Evolutionary conservation across 176 grass and related monocot species (phyloP).

Genomic region (Coix lacrymajobi): DNA sequence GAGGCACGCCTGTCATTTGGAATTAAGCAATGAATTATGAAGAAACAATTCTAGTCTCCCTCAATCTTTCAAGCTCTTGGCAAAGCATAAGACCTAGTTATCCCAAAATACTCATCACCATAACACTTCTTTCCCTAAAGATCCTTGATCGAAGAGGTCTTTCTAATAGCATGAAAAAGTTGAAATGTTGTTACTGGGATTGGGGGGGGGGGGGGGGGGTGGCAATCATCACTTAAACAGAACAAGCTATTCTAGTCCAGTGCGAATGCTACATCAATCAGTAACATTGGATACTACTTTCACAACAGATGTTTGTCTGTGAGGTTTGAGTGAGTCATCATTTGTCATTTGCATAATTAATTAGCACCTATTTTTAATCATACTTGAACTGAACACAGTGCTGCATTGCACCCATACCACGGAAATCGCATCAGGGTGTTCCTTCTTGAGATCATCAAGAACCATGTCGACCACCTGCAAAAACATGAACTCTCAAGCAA

Average conservation of each 20-base stretch:
- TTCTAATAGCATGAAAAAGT: background rate
- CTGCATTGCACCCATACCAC: slow-evolving; percentile 39
- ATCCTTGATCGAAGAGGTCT: background rate
- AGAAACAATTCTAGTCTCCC: too few species aligned
- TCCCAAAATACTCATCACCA: too few species aligned
- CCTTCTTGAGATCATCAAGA: slow-evolving; percentile 67
- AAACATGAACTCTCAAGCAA: background rate
- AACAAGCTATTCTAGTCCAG: background rate
- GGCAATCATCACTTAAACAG: background rate
- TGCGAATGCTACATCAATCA: background rate
- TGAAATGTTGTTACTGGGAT: background rate
- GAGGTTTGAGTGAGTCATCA: background rate
- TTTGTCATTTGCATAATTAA: background rate
- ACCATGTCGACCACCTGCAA: slow-evolving; percentile 81
- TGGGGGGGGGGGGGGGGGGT: background rate
- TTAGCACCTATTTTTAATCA: background rate
- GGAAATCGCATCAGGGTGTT: slow-evolving; percentile 71
- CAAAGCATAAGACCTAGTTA: too few species aligned
- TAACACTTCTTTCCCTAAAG: background rate
- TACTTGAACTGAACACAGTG: background rate
- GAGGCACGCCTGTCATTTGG: too few species aligned
- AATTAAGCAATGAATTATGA: too few species aligned
- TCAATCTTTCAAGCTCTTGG: too few species aligned
- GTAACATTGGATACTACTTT: background rate
- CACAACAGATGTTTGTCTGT: background rate